These are phyloP conservation scores for Didymella glomerata DNA, from an alignment of 2,329 filamentous ascomycete species.

Conservation along the genomic window DNA sequence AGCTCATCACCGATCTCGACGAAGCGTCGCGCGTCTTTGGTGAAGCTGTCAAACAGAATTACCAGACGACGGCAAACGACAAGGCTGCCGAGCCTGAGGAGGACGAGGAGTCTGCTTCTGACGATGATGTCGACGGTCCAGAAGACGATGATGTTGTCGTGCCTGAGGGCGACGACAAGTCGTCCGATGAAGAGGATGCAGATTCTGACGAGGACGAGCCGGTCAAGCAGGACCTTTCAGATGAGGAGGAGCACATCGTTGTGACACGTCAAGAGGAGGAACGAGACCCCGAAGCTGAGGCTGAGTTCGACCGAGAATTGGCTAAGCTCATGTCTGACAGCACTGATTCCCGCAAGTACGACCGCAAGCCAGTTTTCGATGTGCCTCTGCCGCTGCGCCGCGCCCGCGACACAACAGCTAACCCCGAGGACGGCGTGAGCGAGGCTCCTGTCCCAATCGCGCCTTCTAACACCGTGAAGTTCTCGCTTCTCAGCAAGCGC, in stretches of 20 bases:
- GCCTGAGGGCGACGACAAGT: conserved; percentile 62
- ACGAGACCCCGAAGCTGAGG: conserved; percentile 90
- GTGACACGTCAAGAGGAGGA: conserved; percentile 91
- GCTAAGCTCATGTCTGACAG: conserved; percentile 99
- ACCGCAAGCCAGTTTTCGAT: conserved; percentile 93
- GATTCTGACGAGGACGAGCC: conserved; percentile 58
- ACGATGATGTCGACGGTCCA: conserved; percentile 70
- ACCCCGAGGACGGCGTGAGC: conserved; percentile 52
- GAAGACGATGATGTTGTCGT: conserved; percentile 55
- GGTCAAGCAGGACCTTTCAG: conserved; percentile 64
- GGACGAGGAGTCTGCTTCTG: conserved; percentile 73
- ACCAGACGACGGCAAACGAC: conserved; percentile 78
- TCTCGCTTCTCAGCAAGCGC: conserved; percentile 93
- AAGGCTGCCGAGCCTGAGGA: conserved; percentile 77
- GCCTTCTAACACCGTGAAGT: conserved; percentile 79
- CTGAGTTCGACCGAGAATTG: conserved; percentile 97
- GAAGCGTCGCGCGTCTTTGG: conserved; percentile 86
- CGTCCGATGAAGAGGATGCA: conserved; percentile 64
- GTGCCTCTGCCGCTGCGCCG: conserved; percentile 93
- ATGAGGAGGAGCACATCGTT: conserved; percentile 86
- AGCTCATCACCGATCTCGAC: conserved; percentile 78
- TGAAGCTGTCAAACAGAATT: conserved; percentile 87
- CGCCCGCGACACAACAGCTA: conserved; percentile 64
- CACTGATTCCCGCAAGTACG: conserved; percentile 92
- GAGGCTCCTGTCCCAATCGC: conserved; percentile 51